Percentiles rank a stretch among this genome's conserved stretches.
Conservation (phyloP, 352 stramenopile species). For the Pythium brassicae region DNA sequence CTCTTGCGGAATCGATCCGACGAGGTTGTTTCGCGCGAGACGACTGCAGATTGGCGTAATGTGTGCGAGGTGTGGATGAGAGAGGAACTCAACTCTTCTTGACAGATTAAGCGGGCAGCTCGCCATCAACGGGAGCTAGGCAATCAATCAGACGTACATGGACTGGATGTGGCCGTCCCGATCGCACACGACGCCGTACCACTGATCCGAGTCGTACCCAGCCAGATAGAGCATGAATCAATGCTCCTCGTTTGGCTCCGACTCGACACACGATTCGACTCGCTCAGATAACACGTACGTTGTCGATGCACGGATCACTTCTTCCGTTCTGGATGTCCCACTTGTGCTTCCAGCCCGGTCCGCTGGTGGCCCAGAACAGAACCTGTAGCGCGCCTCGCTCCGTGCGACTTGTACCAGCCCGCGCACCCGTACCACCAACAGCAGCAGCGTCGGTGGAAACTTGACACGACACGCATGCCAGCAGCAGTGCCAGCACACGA, state of each 20-base stretch:
- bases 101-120: no score
- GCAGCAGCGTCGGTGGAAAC: background rate
- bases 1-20: constrained; percentile 44
- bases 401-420: constrained; percentile 17
- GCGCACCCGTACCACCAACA: background rate
- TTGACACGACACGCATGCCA: background rate
- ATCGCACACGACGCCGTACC: constrained; percentile 64
- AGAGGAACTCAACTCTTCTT: background rate
- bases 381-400: constrained; percentile 63
- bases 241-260: background rate
- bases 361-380: constrained; percentile 60
- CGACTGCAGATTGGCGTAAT: constrained; percentile 18
- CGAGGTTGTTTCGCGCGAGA: constrained; percentile 60
- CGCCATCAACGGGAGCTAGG: background rate
- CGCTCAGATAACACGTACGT: constrained; percentile 17
- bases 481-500: background rate
- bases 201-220: no score
- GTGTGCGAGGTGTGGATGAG: no score
- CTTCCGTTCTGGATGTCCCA: constrained; percentile 67
- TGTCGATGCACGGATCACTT: constrained; percentile 58
- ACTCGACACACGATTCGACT: background rate
- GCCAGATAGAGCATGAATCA: background rate
- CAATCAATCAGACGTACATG: constrained; percentile 32
- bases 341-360: constrained; percentile 34
- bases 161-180: constrained; percentile 39